Evolutionary conservation across 352 stramenopile species (phyloP), one percentile per base, ranked within the genome.

Genomic region (Aphanomyces cochlioides): DNA sequence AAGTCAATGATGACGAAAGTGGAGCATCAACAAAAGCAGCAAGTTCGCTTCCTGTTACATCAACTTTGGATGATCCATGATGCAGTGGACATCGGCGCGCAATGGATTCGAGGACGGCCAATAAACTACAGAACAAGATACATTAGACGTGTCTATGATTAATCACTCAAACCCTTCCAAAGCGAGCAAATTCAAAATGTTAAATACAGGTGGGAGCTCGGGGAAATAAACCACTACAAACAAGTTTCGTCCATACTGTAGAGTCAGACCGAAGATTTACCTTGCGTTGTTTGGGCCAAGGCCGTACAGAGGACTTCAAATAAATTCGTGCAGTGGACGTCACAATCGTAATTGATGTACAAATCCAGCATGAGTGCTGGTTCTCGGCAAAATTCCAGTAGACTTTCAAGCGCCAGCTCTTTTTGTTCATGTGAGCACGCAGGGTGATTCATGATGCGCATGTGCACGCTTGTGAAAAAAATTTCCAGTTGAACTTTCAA

Each of bases 261-360:
- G 34, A 15, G 57, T 21, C 10, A 21, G 45, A 53, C 13, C n/a
- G 13, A 53, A 53, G 15, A n/a, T 10, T 6, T 41, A 61, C 54
- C 85, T 68, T 93, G 81, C 63, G 87, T 92, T 66, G 94, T 94
- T 47, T 89, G 87, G 17, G 90, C 87, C 17, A 99, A 83, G 6
- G 92, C 96, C 59, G 93, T 95, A 77, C 92, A 98, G 60, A 99
- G 87, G 47, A 92, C 90, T 75, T 99, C 96, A 76, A 99, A 99
- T 7, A 99, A 84, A 75, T 99, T 99, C 8, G 95, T 98, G 77
- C 97, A 99, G 68, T 98, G 88, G 36, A 99, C 93, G 73, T 99
- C 96, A 75, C 96, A 99, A 79, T 99, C 97, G 79, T 99, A 99
- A 79, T 99, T 99, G 61, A 98, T 93, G 78, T 99, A 99, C 10